Evolutionary conservation across 345 rosid species (phyloP), one percentile per base, ranked within the genome.

Genomic region (Anacardium occidentale): DNA sequence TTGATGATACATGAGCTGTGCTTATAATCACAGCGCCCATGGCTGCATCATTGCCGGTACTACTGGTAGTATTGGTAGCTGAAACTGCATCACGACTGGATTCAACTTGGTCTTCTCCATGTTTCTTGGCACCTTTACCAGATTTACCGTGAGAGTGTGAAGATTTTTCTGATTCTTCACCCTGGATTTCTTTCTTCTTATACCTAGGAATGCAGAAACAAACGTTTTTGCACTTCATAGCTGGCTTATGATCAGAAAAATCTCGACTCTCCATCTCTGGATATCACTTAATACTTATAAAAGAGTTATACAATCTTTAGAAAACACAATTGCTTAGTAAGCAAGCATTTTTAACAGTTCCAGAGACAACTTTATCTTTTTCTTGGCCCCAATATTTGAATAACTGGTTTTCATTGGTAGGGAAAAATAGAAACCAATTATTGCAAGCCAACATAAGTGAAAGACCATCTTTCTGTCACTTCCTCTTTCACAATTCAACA

Each of bases 131-230:
- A 22, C 26, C 21, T 12, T 13, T 42, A 3, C 55, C 50, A 51
- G 71, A 21, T 47, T 51, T 69, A 0, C 18, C 12, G 34, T 2
- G 20, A 0, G 68, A 61, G 51, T 59, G 66, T 18, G 68, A 51
- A 62, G 77, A 64, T 29, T 69, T 64, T 56, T 58, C 59, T 0
- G 75, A 53, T 69, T 29, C 71, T 40, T 52, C 64, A 13, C 1
- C 52, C 71, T 52, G 60, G 47, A 14, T 57, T 48, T 63, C 74
- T 17, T 64, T 73, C 64, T 58, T 67, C 68, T 74, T 64, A 18
- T 15, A 17, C 44, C 66, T 47, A 4, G 77, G 74, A 45, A 78
- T 45, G 71, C 81, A 78, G 51, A 62, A 60, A 44, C 78, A 78
- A 54, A 73, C 20, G 51, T 62, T 64, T n/a, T 64, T 65, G 64